These are phyloP conservation scores for Fomes fomentarius DNA, from an alignment of 1,284 basidiomycete species.

Conservation along the genomic window DNA sequence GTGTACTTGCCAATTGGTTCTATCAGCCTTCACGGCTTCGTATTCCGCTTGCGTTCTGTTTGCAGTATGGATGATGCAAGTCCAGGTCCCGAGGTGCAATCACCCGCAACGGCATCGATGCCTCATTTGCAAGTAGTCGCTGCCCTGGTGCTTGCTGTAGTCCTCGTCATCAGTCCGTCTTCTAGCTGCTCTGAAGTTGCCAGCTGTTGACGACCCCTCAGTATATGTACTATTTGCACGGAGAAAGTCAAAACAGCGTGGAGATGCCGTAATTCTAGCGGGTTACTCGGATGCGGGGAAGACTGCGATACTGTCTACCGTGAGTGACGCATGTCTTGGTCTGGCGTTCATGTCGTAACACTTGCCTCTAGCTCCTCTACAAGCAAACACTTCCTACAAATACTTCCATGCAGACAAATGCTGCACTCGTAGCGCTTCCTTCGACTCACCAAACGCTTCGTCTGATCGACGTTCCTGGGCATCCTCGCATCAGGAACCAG, in stretches of 20 bases:
- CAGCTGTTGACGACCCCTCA: constrained; percentile 13
- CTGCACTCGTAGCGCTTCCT: constrained; percentile 48
- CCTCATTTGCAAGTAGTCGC: constrained; percentile 29
- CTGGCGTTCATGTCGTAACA: not conserved
- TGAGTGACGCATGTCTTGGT: constrained; percentile 34
- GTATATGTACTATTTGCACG: constrained; percentile 43
- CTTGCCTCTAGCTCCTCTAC: constrained; percentile 57
- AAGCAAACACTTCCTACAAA: constrained; percentile 65
- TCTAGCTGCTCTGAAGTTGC: not conserved
- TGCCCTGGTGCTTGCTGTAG: constrained; percentile 29
- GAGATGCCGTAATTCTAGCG: constrained; percentile 63
- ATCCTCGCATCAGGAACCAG: constrained; percentile 74
- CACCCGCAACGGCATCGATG: constrained; percentile 23
- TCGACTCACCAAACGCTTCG: constrained; percentile 44
- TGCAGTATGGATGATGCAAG: constrained; percentile 8
- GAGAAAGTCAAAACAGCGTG: constrained; percentile 48
- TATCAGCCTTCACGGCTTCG: too few species aligned
- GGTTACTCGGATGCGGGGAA: constrained; percentile 77
- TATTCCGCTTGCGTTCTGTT: too few species aligned
- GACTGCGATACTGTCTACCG: constrained; percentile 65
- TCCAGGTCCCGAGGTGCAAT: constrained; percentile 25
- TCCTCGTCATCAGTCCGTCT: constrained; percentile 31
- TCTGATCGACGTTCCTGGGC: constrained; percentile 76
- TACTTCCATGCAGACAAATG: constrained; percentile 75
- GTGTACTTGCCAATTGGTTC: too few species aligned